Evolutionary conservation across 2,329 filamentous ascomycete genomes (phyloP), one percentile per base, ranked within the genome.

Genomic region (Aspergillus tamarii): DNA sequence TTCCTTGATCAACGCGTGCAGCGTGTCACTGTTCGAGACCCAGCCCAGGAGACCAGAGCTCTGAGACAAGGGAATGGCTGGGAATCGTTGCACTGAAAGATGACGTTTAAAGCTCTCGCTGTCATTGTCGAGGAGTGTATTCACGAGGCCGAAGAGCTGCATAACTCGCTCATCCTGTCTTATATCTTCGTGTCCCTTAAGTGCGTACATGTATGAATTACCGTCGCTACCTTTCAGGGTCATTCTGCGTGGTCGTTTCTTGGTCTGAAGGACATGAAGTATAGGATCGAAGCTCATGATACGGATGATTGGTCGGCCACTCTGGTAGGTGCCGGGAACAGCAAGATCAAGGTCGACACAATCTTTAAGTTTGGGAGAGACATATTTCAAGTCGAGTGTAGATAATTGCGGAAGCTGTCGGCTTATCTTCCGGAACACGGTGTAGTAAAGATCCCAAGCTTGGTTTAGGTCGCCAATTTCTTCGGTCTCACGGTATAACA

Each of bases 161-260:
- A 99, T 99, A 70, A 99, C 95, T 80, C 96, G 90, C 80, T 99
- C 95, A 74, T 99, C 95, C 79, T 99, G 95, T 64, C 95, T 91
- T 69, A 99, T 97, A 83, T 99, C 95, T 81, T 99, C 95, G 73
- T 99, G 96, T n/a, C 95, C 95, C 83, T 99, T 99, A 72, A 99
- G 87, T 63, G 92, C 81, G 81, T 97, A 98, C 57, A 92, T 90
- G 77, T 97, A 97, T 3, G 88, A 87, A 66, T 87, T 88, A 63
- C 95, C 95, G 75, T 99, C 94, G 73, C 92, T 97, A 66, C 94
- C 96, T 73, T 89, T 89, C 72, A 95, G 87, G 64, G 90, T 93
- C 71, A 98, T 87, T 78, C 96, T 96, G 68, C 95, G 87, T 10
- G 95, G 95, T 55, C 94, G 88, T 78, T 99, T 96, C 82, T 99